Evolutionary conservation across 1,284 basidiomycete species (phyloP), one percentile per base, ranked within the genome.

Genomic region (Mrakiaceae sp.): DNA sequence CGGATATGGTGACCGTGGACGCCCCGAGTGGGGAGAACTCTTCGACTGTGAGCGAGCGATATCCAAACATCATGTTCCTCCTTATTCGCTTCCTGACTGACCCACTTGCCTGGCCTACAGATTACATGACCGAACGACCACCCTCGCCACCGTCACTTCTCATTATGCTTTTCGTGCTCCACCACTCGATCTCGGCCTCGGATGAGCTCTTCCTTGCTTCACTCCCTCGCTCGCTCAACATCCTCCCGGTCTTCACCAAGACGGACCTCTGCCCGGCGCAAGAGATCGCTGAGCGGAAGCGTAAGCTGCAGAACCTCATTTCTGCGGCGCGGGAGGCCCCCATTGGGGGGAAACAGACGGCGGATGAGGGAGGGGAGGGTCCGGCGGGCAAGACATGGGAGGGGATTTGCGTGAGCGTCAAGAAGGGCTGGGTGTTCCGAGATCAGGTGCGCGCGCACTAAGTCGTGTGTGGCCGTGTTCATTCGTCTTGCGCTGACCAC

Each of bases 171-270:
- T 63, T 53, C 58, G 48, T 47, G 8, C 58, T 63, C 46, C 4
- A 16, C 47, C 65, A 63, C 53, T 42, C 48, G 8, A 57, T 63
- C 14, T n/a, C 53, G 2, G 12, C 61, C 27, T 63, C 61, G 10
- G 65, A 66, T 49, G 40, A 60, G 39, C 47, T 57, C 11, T 66
- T 66, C 61, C 65, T 66, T 42, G 11, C 65, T 8, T 50, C 65
- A 14, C 51, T 66, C 39, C 65, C 65, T 11, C 47, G 57, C 8
- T 51, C 55, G 5, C 52, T 66, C 47, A n/a, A 43, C 14, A 50
- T 66, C 52, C 65, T 66, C 5, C 65, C 65, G 42, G 50, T 66
- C 16, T 63, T 66, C 40, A 66, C 65, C 14, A 66, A 66, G 51
- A 50, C 53, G 6, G 62, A 66, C 51, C 52, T 57, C 43, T 51